A percentile compares a stretch with the other conserved stretches of the same genome.
These are phyloP conservation scores for Escovopsis weberi DNA, from an alignment of 2,329 filamentous ascomycete species.

Conservation along the genomic window DNA sequence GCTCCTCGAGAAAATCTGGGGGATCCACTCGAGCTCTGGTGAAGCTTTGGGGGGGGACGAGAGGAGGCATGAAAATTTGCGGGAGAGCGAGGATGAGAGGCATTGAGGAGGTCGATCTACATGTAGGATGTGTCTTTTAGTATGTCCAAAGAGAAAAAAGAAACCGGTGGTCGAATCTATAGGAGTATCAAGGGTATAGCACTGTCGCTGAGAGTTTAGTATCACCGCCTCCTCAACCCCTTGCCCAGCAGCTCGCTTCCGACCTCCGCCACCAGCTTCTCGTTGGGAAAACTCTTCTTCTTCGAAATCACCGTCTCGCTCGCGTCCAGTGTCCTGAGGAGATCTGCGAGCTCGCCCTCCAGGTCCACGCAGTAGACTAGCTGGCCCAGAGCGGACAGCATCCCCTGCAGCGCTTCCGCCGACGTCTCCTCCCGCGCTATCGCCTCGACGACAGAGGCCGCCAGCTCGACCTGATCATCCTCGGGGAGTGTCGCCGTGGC, in stretches of 20 bases:
- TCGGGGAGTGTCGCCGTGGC: conserved; percentile 50
- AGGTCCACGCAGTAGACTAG: conserved; percentile 55
- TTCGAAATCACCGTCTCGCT: conserved; percentile 46
- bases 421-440: conserved; percentile 45
- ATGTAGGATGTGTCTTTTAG: no score
- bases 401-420: conserved; percentile 59
- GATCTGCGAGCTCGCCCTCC: conserved; percentile 62
- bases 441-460: conserved; percentile 67
- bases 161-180: no score
- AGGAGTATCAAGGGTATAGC: no score
- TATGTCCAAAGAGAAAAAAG: no score
- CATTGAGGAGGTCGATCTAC: no score
- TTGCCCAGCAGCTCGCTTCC: conserved; percentile 36
- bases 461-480: conserved; percentile 63
- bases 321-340: conserved; percentile 68
- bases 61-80: no score
- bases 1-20: no score
- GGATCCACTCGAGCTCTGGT: no score
- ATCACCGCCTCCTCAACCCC: conserved; percentile 26
- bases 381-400: conserved; percentile 62
- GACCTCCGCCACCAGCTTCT: conserved; percentile 43
- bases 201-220: no score
- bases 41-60: no score
- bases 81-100: no score
- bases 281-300: conserved; percentile 38